A percentile compares a stretch with the other conserved stretches of the same genome.
phyloP scores from a whole-genome alignment of 2,329 filamentous ascomycete genomes.

The Paramyrothecium sp. region DNA sequence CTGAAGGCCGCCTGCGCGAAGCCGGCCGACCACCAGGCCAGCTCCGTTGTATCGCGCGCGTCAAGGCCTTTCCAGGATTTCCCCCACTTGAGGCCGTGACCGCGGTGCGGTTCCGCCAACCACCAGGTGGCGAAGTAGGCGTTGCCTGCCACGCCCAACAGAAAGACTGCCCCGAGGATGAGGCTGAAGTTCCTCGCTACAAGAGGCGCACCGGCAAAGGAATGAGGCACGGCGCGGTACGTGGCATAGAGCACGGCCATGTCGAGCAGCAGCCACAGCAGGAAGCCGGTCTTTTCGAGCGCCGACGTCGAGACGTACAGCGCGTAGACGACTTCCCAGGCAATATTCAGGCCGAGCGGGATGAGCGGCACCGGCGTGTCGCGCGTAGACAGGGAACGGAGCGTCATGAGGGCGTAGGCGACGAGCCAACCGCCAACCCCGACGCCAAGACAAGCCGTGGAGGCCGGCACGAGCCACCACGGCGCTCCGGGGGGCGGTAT shows the following conservation, averaged over 20 bases:
- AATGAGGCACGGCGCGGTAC: conserved; percentile 39
- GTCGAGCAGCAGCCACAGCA: conserved; percentile 48
- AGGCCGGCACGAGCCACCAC: conserved; percentile 35
- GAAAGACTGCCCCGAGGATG: conserved; percentile 33
- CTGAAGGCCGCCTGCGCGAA: conserved; percentile 41
- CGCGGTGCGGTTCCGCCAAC: conserved; percentile 38
- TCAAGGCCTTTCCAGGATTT: conserved; percentile 40
- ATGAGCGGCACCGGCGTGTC: conserved; percentile 50
- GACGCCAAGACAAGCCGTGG: conserved; percentile 29
- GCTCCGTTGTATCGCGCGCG: conserved; percentile 45
- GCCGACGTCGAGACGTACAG: conserved; percentile 42
- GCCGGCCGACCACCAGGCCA: conserved; percentile 47
- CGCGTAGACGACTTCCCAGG: conserved; percentile 50
- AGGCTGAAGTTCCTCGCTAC: conserved; percentile 38
- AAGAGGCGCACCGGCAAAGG: conserved; percentile 39
- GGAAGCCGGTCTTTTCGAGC: conserved; percentile 43
- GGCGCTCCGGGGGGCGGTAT: conserved; percentile 32
- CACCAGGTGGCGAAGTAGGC: conserved; percentile 46
- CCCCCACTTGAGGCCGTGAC: conserved; percentile 41
- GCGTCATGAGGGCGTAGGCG: conserved; percentile 46
- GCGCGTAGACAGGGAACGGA: conserved; percentile 40
- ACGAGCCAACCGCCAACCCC: conserved; percentile 39
- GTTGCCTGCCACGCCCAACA: conserved; percentile 35
- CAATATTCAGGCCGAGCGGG: conserved; percentile 47
- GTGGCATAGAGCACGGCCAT: conserved; percentile 44